Base-by-base conservation (phyloP, 352 stramenopile species). In the Pythium scleroteichum region DNA sequence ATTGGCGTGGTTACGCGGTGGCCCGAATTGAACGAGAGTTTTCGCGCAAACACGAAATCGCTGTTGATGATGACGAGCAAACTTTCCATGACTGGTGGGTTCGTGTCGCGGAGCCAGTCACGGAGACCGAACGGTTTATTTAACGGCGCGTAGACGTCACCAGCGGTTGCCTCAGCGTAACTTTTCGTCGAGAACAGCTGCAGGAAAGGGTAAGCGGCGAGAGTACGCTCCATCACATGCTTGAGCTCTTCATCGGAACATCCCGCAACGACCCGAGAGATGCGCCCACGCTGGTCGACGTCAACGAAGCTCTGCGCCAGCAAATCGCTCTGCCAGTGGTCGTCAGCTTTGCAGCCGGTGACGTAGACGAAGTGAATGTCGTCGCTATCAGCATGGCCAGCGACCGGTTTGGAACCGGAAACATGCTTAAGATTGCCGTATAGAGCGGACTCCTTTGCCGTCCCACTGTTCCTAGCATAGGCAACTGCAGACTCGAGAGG, bases 331-430 rank as follows among this genome's bases (percentile, higher is more conserved):
- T 90, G 79, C 85, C 83, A 92, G 54, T 95, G 59, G 38, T 90
- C 75, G 23, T 79, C 67, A 0, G 73, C 55, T 20, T 81, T 70
- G 46, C 85, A 95, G 0, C 77, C 79, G 13, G 81, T 88, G 4
- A 73, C 76, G 56, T 90, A 92, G 1, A 93, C 85, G 48, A 93
- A 92, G 51, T 95, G 81, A 17, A 92, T 40, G 14, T 89, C 73
- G 14, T 93, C 72, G 52, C 79, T 87, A 22, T 64, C 65, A 39
- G 65, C 46, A 50, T 85, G 62, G 0, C 70, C 78, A 23, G 75
- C 41, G 16, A 64, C 22, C 38, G 20, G 5, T 16, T 53, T 29
- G 9, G 17, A 45, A 16, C 20, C 29, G 13, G 20, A 47, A 9
- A n/a, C 48, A 39, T 8, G 49, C 51, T 45, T 55, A 20, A 66